Base-by-base conservation (phyloP, 2,329 filamentous ascomycete genomes). In the Trichoderma atroviride region DNA sequence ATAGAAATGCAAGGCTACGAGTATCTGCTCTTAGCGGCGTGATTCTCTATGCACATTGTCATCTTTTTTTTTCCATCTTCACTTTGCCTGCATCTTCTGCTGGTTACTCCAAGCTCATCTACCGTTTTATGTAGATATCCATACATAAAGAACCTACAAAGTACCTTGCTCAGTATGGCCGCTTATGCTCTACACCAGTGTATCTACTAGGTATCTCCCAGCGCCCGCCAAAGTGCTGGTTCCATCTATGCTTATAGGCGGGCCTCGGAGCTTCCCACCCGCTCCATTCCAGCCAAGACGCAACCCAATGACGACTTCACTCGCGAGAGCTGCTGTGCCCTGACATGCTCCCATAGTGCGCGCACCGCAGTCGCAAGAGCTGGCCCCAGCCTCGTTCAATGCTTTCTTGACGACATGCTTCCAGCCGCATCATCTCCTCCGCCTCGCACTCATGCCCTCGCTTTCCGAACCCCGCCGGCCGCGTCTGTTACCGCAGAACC, bases 401-500 rank as follows among this genome's bases (percentile, higher is more conserved):
- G 61, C 27, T 57, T 27, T n/a, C 27, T 43, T 55, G 47, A 66
- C 62, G 68, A 53, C 40, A 65, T 69, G 68, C 53, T 65, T 60
- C 40, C 22, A 33, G 60, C 53, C 61, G 60, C 60, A 60, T 33
- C 35, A 35, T 29, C 37, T 43, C 52, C 52, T 37, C 61, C 68
- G 40, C 29, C 52, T 52, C 22, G 55, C 62, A 62, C n/a, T 27
- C 69, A 81, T 81, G 79, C 80, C 79, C 58, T 74, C 37, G 50
- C 74, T 81, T 70, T 75, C 78, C 69, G 79, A 81, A 74, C 77
- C 77, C 37, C 78, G 79, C 57, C 81, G 83, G 52, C 85, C 87
- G 52, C 82, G 85, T 53, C 82, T 91, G 71, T 81, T 89, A 35
- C 82, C 88, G 22, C 87, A 96, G 85, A 97, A 97, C 79, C 92